Conservation (phyloP, 2,329 filamentous ascomycete species). For the Cadophora sp. region DNA sequence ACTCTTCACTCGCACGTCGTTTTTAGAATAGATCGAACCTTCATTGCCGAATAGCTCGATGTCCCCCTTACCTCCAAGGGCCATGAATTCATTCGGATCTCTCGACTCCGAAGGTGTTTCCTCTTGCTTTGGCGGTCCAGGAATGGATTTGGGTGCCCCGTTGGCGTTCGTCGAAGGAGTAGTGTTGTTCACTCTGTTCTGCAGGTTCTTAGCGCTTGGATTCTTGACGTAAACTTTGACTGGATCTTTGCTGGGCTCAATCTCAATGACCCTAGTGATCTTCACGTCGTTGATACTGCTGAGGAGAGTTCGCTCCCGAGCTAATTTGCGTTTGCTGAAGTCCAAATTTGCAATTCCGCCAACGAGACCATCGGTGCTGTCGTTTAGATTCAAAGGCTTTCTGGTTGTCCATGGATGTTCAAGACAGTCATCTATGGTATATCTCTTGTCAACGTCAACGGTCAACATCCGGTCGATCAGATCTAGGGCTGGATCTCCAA, state of each 20-base stretch:
- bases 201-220: slow-evolving; percentile 49
- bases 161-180: slow-evolving; percentile 43
- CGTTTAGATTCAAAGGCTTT: slow-evolving; percentile 65
- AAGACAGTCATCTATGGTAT: slow-evolving; percentile 89
- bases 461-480: slow-evolving; percentile 95
- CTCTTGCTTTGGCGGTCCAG: slow-evolving; percentile 58
- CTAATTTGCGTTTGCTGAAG: slow-evolving; percentile 80
- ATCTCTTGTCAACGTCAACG: slow-evolving; percentile 82
- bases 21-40: slow-evolving; percentile 53
- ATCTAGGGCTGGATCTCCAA: slow-evolving; percentile 86
- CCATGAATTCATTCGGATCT: slow-evolving; percentile 77
- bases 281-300: slow-evolving; percentile 80
- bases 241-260: slow-evolving; percentile 58
- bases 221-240: slow-evolving; percentile 83
- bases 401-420: slow-evolving; percentile 88
- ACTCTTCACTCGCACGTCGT: slow-evolving; percentile 40
- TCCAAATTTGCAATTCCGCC: slow-evolving; percentile 84
- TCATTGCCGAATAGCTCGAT: slow-evolving; percentile 76
- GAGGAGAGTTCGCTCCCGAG: slow-evolving; percentile 84
- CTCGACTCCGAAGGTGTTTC: slow-evolving; percentile 70
- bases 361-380: slow-evolving; percentile 92
- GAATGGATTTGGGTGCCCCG: slow-evolving; percentile 35
- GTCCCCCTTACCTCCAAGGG: slow-evolving; percentile 86
- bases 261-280: slow-evolving; percentile 63
- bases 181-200: slow-evolving; percentile 52